Evolutionary conservation across 768 basidiomycete genomes (phyloP), one percentile per base, ranked within the genome.

Genomic region (Sporobolomyces roseus): DNA sequence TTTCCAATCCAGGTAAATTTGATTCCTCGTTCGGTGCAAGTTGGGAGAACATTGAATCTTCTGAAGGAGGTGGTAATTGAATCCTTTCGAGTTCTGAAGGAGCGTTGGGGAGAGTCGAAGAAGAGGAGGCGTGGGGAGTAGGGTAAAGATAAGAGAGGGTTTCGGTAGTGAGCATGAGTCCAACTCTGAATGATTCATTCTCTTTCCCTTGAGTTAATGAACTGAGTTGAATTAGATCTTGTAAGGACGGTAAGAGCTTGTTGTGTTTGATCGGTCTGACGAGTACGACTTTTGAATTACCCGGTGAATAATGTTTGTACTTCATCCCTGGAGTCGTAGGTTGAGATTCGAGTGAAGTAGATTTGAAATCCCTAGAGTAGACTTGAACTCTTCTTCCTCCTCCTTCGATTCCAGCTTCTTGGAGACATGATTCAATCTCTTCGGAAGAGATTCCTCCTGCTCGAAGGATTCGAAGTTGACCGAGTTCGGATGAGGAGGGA

Each of bases 291-390:
- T 92, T 91, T 6, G 93, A 87, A 1, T 87, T 63, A 9, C 51
- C 81, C 3, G 96, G 96, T 29, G 93, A 89, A 78, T 99, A 99
- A 80, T 99, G 96, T 58, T 88, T 85, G 78, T 99, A 99, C 80
- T 99, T 99, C 93, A 97, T 96, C 36, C 96, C 96, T 3, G 96
- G 96, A 0, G 96, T 98, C 12, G 91, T 92, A 13, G 96, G 96
- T 0, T 86, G 84, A 45, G 82, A 81, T 77, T 91, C 90, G 65
- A 89, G 81, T n/a, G 78, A 78, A 45, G 84, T 81, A 75, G 89
- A 89, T 36, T 80, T 74, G 75, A 87, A 93, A 78, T 94, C 90
- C 17, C 90, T 84, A 60, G 84, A 82, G 77, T 91, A 72, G 23
- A 73, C 73, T 64, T 58, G 46, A 60, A 66, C 45, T 58, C 27